phyloP scores from a whole-genome alignment of 2,329 filamentous ascomycete species.

The Neonectria faginata region DNA sequence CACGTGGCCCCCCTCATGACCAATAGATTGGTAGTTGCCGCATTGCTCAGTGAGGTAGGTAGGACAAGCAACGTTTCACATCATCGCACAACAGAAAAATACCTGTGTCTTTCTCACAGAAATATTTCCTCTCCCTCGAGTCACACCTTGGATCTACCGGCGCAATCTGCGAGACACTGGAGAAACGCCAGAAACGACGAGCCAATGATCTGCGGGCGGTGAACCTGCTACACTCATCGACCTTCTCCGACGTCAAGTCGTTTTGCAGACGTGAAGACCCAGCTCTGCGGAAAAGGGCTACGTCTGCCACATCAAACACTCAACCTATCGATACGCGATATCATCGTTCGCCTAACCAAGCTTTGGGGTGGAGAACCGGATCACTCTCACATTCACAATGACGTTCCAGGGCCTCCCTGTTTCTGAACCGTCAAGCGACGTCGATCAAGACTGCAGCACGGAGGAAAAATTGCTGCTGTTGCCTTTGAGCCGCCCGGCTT shows the following conservation, averaged over 20 bases:
- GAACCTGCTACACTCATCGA: neutral
- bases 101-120: neutral
- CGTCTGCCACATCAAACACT: neutral
- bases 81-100: neutral
- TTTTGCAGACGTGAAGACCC: conserved; percentile 16
- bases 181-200: neutral
- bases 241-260: conserved; percentile 8
- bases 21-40: neutral
- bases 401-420: neutral
- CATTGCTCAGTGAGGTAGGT: neutral
- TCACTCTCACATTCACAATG: neutral
- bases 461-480: neutral
- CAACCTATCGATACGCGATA: neutral
- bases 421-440: neutral
- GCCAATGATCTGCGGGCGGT: neutral
- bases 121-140: neutral
- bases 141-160: neutral
- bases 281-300: neutral
- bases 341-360: neutral
- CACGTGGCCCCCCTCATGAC: conserved; percentile 1
- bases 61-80: neutral
- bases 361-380: neutral
- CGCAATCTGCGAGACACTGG: neutral
- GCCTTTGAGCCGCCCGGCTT: neutral
- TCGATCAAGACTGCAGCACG: conserved; percentile 3